Base-by-base conservation (phyloP, 768 basidiomycete genomes). In the Amanita brunnescens region DNA sequence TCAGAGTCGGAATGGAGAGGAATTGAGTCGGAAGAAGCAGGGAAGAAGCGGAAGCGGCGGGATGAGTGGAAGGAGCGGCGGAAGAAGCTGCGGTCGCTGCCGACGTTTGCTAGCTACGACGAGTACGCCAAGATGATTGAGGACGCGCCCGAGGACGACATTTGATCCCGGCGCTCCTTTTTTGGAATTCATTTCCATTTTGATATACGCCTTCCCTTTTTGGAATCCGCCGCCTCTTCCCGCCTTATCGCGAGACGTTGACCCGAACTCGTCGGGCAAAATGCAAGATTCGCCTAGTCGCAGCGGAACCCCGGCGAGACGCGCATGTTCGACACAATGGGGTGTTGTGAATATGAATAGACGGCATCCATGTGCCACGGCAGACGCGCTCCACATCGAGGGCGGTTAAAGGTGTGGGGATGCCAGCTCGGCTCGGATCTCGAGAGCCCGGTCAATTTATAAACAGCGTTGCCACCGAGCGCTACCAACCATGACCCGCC, bases 51-150 rank as follows among this genome's bases (percentile, higher is more conserved):
- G 53, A 81, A 78, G 54, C 61, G 68, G 39, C 64, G 65, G 34
- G 70, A 71, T 6, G 64, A 59, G 33, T 63, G 59, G 37, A 66
- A 67, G 52, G 71, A 65, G 60, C 77, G 74, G 67, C 76, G 82
- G 67, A 89, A 89, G 72, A 91, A 83, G 68, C 61, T 78, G 61
- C 73, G 71, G 52, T 74, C 78, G 8, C 61, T 90, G 56, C 87
- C 87, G 4, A 90, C 85, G 32, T 92, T 92, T 61, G 90, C 89
- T 9, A 87, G 80, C 60, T 91, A 91, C 59, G 90, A 92, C 53
- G 89, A 91, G 52, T 92, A 90, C 57, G 85, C 83, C 40, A 81
- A 72, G 68, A 74, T 91, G 79, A 92, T 91, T 52, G 90, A 91
- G 62, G 83, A 86, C 51, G 81, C 71, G 8, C 76, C 80, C 10